Evolutionary conservation across 345 rosid genomes (phyloP), one percentile per base, ranked within the genome.

Genomic region (Reutealis trisperma): DNA sequence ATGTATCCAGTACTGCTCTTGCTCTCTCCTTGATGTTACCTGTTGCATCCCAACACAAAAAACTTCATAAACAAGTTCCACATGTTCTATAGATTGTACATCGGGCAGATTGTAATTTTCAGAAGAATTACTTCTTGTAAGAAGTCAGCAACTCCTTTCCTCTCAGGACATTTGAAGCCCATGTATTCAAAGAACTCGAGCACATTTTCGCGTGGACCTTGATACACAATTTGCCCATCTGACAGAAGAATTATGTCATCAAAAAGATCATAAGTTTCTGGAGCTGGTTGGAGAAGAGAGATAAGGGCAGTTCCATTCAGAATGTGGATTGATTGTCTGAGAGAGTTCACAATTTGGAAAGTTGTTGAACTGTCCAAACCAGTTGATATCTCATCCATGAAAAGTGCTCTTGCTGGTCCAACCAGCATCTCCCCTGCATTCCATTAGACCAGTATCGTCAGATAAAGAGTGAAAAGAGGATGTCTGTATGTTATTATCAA

Each of bases 271-370:
- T 84, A 90, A 2, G 93, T 89, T 80, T 92, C 94, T 0, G 91
- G 93, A 27, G 94, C 93, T 63, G 97, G 94, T 76, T 90, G 94
- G 63, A 92, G 94, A 67, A 92, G 92, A 67, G 94, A 92, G 78
- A 90, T 88, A 21, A 90, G 32, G 34, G 93, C 90, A 52, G 97
- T 92, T 58, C 91, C 97, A 65, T 84, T 84, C 70, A 89, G 85
- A 27, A 92, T 84, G 75, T 81, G 88, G 59, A 84, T 79, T 45
- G 86, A 82, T 64, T 92, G 91, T 63, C 87, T 86, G 34, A 90
- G 80, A 62, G 90, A 89, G 62, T 90, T 87, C 27, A 92, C 86
- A 32, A 90, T 92, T 72, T 92, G 93, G 75, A 82, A 92, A 5
- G 94, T 87, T 0, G 94, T 92, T 51, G 97, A 92, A 58, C 90